phyloP scores from a whole-genome alignment of 805 yeast species.

The Lachancea thermotolerans region DNA sequence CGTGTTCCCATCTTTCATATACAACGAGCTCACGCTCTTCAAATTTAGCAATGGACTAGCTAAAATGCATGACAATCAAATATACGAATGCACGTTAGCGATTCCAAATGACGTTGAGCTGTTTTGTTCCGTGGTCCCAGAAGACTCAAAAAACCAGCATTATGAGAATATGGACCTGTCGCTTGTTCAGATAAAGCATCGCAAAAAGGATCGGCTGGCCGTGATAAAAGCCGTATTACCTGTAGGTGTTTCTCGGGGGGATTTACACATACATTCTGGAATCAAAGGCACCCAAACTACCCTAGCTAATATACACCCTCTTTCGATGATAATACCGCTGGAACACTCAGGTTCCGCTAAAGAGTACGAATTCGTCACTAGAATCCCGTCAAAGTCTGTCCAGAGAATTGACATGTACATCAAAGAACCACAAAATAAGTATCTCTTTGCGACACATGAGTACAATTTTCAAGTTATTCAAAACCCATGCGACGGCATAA shows the following conservation, averaged over 20 bases:
- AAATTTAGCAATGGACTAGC: constrained; percentile 75
- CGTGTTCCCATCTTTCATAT: constrained; percentile 74
- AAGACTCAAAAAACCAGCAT: constrained; percentile 35
- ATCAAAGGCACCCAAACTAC: constrained; percentile 52
- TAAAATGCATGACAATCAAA: constrained; percentile 64
- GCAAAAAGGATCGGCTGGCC: constrained; percentile 50
- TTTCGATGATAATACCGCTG: constrained; percentile 68
- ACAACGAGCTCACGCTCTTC: constrained; percentile 48
- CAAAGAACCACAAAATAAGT: constrained; percentile 73
- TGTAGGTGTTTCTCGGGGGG: constrained; percentile 58
- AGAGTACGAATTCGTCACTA: constrained; percentile 59
- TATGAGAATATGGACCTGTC: constrained; percentile 40
- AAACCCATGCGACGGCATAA: constrained; percentile 49
- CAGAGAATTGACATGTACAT: constrained; percentile 72
- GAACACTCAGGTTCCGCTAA: constrained; percentile 59
- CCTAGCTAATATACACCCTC: constrained; percentile 53
- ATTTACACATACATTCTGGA: constrained; percentile 69
- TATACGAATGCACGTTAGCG: constrained; percentile 69
- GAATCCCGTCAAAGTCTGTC: constrained; percentile 65
- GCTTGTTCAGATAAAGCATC: constrained; percentile 75
- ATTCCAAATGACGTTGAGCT: constrained; percentile 68
- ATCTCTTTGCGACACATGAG: constrained; percentile 47
- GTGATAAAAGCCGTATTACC: constrained; percentile 81
- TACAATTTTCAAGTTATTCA: constrained; percentile 62
- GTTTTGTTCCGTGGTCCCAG: constrained; percentile 47